These are phyloP conservation scores for Citrus glauca DNA, from an alignment of 345 rosid species.

Conservation along the genomic window DNA sequence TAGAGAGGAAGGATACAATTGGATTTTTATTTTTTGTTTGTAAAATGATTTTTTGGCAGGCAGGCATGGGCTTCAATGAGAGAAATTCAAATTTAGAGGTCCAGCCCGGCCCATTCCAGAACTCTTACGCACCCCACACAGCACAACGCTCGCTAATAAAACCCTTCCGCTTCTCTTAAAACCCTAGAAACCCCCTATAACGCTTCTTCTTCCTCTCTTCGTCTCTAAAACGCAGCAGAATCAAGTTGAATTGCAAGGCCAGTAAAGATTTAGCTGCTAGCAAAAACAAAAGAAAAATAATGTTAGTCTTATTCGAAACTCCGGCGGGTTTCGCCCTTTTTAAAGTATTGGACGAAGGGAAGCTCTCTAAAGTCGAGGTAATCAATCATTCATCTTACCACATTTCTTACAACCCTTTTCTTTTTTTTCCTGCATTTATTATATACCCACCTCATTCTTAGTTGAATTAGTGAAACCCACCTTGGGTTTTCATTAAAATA, in stretches of 20 bases:
- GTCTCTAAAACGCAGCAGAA: neutral
- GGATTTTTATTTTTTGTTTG: too few relatives aligned
- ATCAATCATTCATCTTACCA: neutral
- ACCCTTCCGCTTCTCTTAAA: neutral
- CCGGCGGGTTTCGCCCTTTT: constrained; percentile 78
- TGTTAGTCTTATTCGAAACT: constrained; percentile 58
- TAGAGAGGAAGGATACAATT: too few relatives aligned
- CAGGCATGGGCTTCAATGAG: too few relatives aligned
- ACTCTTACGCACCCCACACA: too few relatives aligned
- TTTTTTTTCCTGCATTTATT: too few relatives aligned
- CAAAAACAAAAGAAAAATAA: neutral
- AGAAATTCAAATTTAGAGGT: too few relatives aligned
- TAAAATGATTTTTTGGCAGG: too few relatives aligned
- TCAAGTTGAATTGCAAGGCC: neutral
- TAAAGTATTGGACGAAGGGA: constrained; percentile 65
- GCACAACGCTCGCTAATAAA: too few relatives aligned
- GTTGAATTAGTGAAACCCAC: neutral
- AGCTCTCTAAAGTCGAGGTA: constrained; percentile 73
- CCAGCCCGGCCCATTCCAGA: too few relatives aligned
- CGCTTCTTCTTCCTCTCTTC: neutral
- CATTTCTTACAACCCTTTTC: neutral
- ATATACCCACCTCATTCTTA: too few relatives aligned
- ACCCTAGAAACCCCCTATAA: neutral
- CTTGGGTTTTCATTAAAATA: neutral
- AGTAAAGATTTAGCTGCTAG: neutral